Base-by-base conservation (phyloP, 257 asterid genomes). In the Anisodus tanguticus region DNA sequence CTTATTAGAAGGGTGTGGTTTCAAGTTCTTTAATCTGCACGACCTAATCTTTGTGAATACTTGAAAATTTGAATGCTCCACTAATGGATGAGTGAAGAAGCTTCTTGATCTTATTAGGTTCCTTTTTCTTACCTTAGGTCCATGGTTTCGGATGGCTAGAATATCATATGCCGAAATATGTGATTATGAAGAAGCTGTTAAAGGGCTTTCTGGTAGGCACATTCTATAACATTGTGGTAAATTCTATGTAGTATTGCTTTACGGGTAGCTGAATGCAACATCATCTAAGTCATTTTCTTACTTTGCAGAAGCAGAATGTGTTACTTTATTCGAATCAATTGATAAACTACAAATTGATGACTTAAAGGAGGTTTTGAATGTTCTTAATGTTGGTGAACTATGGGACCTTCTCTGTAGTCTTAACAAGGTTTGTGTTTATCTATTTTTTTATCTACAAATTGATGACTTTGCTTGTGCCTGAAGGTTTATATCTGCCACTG, bases 101-200 rank as follows among this genome's bases (percentile, higher is more conserved):
- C 15, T 77, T 77, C 82, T 77, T 77, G 82, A 77, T 77, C 64
- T 22, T 51, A 77, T 74, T 22, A 74, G 19, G 16, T 22, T 12
- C 60, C 80, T 4, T 45, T 57, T 35, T 51, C 60, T 49, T 11
- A 49, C 12, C 72, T 86, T 88, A 96, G 99, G 99, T 70, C 99
- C 98, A 41, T 94, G 98, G 99, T 96, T 96, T 89, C 95, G 97
- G 81, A 87, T 90, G 91, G 94, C 98, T 64, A 86, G 87, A 62
- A 87, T 93, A 63, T 91, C 95, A 82, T 96, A 96, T 85, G 85
- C 97, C 15, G 98, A 94, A 91, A 88, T 96, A 89, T 85, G 84
- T 85, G 95, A 96, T 90, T 88, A 88, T 82, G 62, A 90, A 86
- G 92, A 88, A 83, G 98, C 98, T 85, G 80, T 92, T 11, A 86